Evolutionary conservation across 2,329 filamentous ascomycete genomes (phyloP), one percentile per base, ranked within the genome.

Genomic region (Botrytis squamosa): DNA sequence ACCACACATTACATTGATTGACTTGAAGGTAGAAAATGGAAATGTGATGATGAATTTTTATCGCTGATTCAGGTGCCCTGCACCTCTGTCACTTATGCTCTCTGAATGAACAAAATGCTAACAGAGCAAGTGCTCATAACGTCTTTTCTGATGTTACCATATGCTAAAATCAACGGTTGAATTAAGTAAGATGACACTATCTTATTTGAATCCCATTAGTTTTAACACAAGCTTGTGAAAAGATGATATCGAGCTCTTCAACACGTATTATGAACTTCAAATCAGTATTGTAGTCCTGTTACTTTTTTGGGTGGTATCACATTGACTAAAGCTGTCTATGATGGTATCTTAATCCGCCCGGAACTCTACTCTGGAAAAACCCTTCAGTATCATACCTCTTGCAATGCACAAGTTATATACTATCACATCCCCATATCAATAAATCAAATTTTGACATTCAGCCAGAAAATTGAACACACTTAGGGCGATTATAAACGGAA

Each of bases 1-100:
- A 73, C 71, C 55, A 40, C 29, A 70, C 60, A 49, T 60, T 60
- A 67, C 52, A 72, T 69, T 38, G 18, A 18, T 65, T 59, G 70
- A 69, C 49, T 38, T 25, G 25, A 20, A 55, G 25, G 38, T 55
- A 67, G 65, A 55, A 40, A 55, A 68, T 57, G 49, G 36, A 68
- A 18, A 33, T 44, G n/a, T 42, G 38, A 42, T 25, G 25, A 57
- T 57, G n/a, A 59, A 69, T 33, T 57, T 7, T 16, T 52, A 52
- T 67, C 46, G 33, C 42, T 9, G 4, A 3, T 38, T 36, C 29
- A 49, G 20, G 29, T 36, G 18, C 22, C 29, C 29, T 33, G 20
- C 33, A 29, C 8, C 8, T 66, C 22, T 12, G 10, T 36, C n/a
- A 16, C 25, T 46, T n/a, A 52, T 38, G 22, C 49, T 52, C 33